phyloP scores from a whole-genome alignment of 352 stramenopile species.

The Globisporangium iwayamae region DNA sequence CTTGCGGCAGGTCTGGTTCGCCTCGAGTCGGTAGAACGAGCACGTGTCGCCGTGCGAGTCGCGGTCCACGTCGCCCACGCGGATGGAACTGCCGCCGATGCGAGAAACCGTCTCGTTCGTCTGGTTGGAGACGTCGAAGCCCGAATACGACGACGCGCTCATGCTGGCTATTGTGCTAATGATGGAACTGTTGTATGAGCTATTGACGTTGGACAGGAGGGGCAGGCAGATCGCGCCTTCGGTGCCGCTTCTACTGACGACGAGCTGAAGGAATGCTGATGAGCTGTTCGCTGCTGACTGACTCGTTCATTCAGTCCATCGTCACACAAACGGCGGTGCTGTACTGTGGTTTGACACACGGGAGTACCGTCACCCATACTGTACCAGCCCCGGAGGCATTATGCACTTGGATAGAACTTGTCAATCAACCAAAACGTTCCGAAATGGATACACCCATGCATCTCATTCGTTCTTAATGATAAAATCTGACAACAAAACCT shows the following conservation, averaged over 20 bases:
- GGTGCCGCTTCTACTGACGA: not conserved
- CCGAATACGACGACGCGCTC: constrained; percentile 19
- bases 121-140: constrained; percentile 11
- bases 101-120: constrained; percentile 1
- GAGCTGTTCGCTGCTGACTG: not conserved
- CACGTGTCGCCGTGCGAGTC: constrained; percentile 51
- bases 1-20: constrained; percentile 40
- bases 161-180: not conserved
- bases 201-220: not conserved
- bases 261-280: not conserved
- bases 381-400: not conserved
- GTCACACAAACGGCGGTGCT: not conserved
- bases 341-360: not conserved
- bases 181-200: not conserved
- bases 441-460: constrained; percentile 12
- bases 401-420: not conserved
- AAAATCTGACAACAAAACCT: not conserved
- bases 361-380: not conserved
- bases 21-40: constrained; percentile 50
- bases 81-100: constrained; percentile 13
- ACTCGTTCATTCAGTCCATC: not conserved
- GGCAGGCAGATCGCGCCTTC: not conserved
- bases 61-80: constrained; percentile 31
- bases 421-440: not conserved
- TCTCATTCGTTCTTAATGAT: not conserved